These are phyloP conservation scores for Nectriaceae sp. DNA, from an alignment of 2,329 filamentous ascomycete genomes.

Conservation along the genomic window DNA sequence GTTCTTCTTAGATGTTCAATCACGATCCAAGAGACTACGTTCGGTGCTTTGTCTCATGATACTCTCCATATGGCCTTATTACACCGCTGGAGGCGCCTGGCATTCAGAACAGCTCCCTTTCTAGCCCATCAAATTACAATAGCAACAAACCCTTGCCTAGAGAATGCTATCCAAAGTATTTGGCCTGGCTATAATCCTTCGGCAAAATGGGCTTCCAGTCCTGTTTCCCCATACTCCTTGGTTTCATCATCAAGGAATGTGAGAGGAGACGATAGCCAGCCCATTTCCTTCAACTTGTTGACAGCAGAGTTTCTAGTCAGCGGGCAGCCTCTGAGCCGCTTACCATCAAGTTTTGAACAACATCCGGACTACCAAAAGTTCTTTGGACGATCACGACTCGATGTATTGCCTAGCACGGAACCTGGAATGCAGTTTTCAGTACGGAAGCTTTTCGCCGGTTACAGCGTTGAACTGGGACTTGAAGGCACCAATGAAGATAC, in stretches of 20 bases:
- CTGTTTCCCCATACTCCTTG: neutral
- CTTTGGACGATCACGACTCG: conserved; percentile 44
- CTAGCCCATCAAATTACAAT: neutral
- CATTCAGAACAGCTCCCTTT: conserved; percentile 6
- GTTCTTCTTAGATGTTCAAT: conserved; percentile 16
- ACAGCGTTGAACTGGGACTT: conserved; percentile 37
- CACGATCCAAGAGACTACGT: conserved; percentile 6
- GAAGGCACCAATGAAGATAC: conserved; percentile 32
- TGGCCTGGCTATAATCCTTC: neutral
- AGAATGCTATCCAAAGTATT: conserved; percentile 13
- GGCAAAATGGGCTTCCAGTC: neutral
- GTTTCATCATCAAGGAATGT: neutral
- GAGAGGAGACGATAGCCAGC: neutral
- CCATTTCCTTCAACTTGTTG: conserved; percentile 51
- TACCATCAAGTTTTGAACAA: conserved; percentile 46
- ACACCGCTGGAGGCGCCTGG: conserved; percentile 9
- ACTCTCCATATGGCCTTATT: conserved; percentile 4
- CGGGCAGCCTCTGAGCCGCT: conserved; percentile 47
- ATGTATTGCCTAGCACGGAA: conserved; percentile 43
- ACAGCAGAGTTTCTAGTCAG: conserved; percentile 54
- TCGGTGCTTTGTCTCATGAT: neutral
- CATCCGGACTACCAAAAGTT: conserved; percentile 43
- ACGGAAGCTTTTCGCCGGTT: conserved; percentile 30
- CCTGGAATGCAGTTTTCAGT: conserved; percentile 44
- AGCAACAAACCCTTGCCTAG: conserved; percentile 3